These are phyloP conservation scores for Cercophora samala DNA, from an alignment of 495 filamentous ascomycete genomes.

Conservation along the genomic window DNA sequence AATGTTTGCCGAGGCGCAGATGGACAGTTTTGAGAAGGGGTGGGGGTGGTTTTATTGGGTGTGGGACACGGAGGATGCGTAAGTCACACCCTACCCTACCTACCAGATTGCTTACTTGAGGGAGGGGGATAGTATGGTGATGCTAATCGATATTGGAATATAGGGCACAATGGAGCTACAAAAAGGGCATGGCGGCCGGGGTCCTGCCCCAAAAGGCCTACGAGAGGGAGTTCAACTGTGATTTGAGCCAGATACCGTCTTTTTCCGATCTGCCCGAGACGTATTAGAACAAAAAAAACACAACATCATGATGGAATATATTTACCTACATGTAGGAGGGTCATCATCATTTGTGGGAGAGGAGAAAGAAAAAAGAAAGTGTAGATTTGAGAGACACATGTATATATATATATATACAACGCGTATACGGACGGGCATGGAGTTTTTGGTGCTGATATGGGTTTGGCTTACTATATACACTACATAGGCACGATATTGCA, in stretches of 20 bases:
- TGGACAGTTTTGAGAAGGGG: constrained; percentile 82
- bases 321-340: background rate
- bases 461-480: no score
- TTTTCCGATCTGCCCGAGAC: constrained; percentile 66
- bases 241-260: constrained; percentile 58
- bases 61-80: constrained; percentile 49
- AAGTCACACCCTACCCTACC: no score
- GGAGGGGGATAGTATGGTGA: background rate
- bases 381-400: no score
- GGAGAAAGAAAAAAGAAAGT: no score
- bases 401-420: no score
- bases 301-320: background rate
- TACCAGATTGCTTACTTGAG: constrained; percentile 3
- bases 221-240: constrained; percentile 72
- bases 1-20: constrained; percentile 93
- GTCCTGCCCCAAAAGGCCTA: constrained; percentile 80
- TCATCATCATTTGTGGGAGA: no score
- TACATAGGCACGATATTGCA: no score
- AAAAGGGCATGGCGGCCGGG: constrained; percentile 74
- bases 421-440: no score
- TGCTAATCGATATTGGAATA: constrained; percentile 43
- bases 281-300: no score
- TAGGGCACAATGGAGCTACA: constrained; percentile 92
- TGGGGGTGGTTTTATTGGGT: constrained; percentile 99
- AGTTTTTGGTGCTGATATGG: no score